A percentile compares a stretch with the other conserved stretches of the same genome.
Evolutionary conservation across 2,329 filamentous ascomycete genomes (phyloP).

Genomic region (Aureobasidium lini): DNA sequence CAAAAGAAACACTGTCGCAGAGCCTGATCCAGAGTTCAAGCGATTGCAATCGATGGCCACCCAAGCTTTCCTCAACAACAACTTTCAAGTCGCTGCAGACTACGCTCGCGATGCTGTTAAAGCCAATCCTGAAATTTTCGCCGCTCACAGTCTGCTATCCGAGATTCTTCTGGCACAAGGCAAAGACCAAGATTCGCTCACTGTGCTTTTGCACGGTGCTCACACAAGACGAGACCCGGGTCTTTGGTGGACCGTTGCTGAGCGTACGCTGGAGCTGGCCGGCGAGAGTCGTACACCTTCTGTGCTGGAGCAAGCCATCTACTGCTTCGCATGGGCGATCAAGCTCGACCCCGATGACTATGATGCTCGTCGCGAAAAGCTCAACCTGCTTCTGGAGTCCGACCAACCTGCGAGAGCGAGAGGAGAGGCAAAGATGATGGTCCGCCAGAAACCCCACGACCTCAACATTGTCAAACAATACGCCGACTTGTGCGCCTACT

Average conservation of each 20-base stretch:
- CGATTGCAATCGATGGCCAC: conserved; percentile 59
- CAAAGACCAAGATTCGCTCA: conserved; percentile 49
- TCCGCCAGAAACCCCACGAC: conserved; percentile 48
- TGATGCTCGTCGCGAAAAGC: conserved; percentile 47
- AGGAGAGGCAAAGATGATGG: conserved; percentile 47
- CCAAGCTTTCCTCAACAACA: conserved; percentile 55
- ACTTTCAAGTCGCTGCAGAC: conserved; percentile 54
- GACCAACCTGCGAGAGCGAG: conserved; percentile 40
- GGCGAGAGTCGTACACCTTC: conserved; percentile 34
- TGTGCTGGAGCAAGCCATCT: conserved; percentile 41
- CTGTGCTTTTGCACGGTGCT: conserved; percentile 51
- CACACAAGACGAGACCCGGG: conserved; percentile 48
- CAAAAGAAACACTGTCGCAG: conserved; percentile 43
- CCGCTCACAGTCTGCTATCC: conserved; percentile 53
- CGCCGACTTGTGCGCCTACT: conserved; percentile 43
- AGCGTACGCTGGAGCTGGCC: conserved; percentile 44
- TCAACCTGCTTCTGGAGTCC: conserved; percentile 47
- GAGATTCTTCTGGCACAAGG: conserved; percentile 51
- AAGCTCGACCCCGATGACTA: conserved; percentile 45
- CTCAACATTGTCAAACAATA: conserved; percentile 47
- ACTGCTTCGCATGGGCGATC: conserved; percentile 49
- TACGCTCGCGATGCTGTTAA: conserved; percentile 43
- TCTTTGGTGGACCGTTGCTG: conserved; percentile 52
- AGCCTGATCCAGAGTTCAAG: conserved; percentile 65
- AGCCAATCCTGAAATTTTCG: conserved; percentile 55